These are phyloP conservation scores for Aspergillus sclerotioniger DNA, from an alignment of 495 filamentous ascomycete genomes.

Conservation along the genomic window DNA sequence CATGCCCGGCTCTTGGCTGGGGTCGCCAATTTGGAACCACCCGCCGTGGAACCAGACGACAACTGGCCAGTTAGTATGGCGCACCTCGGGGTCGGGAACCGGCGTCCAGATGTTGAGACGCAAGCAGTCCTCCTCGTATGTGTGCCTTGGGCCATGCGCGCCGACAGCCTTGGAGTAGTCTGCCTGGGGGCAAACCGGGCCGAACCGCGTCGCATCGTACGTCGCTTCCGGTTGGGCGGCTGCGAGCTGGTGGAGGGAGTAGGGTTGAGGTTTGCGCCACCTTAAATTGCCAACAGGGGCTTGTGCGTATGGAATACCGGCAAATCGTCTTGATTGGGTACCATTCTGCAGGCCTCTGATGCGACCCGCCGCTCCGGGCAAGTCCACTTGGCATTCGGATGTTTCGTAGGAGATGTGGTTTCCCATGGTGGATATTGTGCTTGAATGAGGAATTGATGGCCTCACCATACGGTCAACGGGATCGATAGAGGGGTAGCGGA, in stretches of 20 bases:
- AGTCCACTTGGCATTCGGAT: slow-evolving; percentile 6
- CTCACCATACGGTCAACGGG: too few relatives aligned
- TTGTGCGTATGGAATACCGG: slow-evolving; percentile 46
- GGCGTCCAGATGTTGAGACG: slow-evolving; percentile 46
- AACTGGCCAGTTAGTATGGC: slow-evolving; percentile 49
- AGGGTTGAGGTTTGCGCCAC: slow-evolving; percentile 41
- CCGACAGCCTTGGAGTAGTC: slow-evolving; percentile 23
- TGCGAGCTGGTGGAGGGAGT: slow-evolving; percentile 37
- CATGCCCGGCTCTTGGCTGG: slow-evolving; percentile 33
- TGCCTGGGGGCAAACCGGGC: slow-evolving; percentile 46
- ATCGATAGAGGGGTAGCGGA: too few relatives aligned
- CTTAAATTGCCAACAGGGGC: slow-evolving; percentile 41
- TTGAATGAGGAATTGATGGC: too few relatives aligned
- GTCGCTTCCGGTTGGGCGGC: slow-evolving; percentile 14
- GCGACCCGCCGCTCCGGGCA: background rate
- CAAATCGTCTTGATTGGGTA: slow-evolving; percentile 31
- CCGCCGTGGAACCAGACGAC: slow-evolving; percentile 54
- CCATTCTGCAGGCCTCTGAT: slow-evolving; percentile 26
- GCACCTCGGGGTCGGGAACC: slow-evolving; percentile 16
- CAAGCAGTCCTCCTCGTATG: slow-evolving; percentile 46
- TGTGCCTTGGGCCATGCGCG: slow-evolving; percentile 18
- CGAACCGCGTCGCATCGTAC: slow-evolving; percentile 42
- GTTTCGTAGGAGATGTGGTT: slow-evolving; percentile 8
- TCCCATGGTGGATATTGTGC: background rate
- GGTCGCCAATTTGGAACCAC: slow-evolving; percentile 47